Base-by-base conservation (phyloP, 805 yeast genomes). In the Candida dajiaensis region DNA sequence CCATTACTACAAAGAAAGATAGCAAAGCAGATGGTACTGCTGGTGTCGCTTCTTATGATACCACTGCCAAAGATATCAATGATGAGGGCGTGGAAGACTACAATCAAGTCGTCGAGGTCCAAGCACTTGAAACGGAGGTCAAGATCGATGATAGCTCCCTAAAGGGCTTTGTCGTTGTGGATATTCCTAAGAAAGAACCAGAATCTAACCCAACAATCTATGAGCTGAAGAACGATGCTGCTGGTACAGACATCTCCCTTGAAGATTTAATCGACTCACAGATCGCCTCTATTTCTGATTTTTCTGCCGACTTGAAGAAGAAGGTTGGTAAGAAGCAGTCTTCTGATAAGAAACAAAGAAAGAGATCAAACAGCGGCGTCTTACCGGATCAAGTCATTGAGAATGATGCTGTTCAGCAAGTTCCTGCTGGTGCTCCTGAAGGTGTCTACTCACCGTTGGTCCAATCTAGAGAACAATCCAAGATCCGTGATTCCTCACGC, bases 361-460 rank as follows among this genome's bases (percentile, higher is more conserved):
- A 33, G 36, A 33, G 36, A 33, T 33, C 36, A 12, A 33, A 33
- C 36, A 33, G 36, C 16, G 36, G 36, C 7, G 36, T 33, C 10
- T 16, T 57, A 28, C 73, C 75, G 1, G 68, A 59, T 25, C 57
- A 65, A 19, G 65, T 67, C 19, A 56, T 64, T 41, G 73, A 69
- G 20, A 55, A 58, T 22, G 77, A 73, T 48, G 56, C 73, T 4
- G 53, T 56, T 19, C 64, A 59, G 41, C 65, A 66, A 9, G 71
- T 72, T 6, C 77, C 77, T 15, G 77, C 77, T 6, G 72, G 74
- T 31, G 71, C 69, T 38, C 63, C 69, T 40, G 75, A 72, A 45
- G 76, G 76, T 19, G 46, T 29, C 53, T 69, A 55, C n/a, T 69
- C 74, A 0, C 64, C 65, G 40, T 42, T 55, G 41, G 46, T 59